Conservation (phyloP, 2,329 filamentous ascomycete genomes). For the Aureobasidium sp. region DNA sequence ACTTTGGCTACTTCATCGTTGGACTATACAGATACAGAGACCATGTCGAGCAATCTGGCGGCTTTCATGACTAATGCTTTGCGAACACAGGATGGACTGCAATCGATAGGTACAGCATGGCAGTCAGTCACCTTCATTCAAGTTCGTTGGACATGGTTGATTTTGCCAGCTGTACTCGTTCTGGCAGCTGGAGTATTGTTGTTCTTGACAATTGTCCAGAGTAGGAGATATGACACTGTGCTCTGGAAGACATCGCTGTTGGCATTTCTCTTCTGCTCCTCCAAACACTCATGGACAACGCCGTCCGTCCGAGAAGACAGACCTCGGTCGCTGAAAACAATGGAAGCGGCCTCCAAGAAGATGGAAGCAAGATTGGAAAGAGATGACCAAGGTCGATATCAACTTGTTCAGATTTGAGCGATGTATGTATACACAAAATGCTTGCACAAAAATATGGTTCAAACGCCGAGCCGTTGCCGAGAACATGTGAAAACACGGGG, state of each 20-base stretch:
- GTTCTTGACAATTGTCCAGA: neutral
- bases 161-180: neutral
- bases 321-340: neutral
- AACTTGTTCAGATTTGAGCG: neutral
- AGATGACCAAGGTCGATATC: constrained; percentile 2
- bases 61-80: constrained; percentile 8
- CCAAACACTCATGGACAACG: neutral
- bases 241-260: constrained; percentile 8
- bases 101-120: constrained; percentile 1
- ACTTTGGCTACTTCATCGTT: constrained; percentile 8
- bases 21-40: constrained; percentile 2
- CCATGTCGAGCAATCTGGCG: constrained; percentile 5
- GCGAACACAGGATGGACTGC: constrained; percentile 4
- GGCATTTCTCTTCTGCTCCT: constrained; percentile 9
- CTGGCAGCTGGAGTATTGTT: neutral
- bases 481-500: constrained; percentile 6
- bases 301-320: neutral
- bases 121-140: neutral
- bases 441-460: neutral
- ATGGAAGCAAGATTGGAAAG: constrained; percentile 1
- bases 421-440: neutral
- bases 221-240: neutral
- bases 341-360: neutral
- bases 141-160: neutral
- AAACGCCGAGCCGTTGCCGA: neutral